Evolutionary conservation across 441 rosid genomes (phyloP).

Genomic region (Bocquillonia castaneifolia): DNA sequence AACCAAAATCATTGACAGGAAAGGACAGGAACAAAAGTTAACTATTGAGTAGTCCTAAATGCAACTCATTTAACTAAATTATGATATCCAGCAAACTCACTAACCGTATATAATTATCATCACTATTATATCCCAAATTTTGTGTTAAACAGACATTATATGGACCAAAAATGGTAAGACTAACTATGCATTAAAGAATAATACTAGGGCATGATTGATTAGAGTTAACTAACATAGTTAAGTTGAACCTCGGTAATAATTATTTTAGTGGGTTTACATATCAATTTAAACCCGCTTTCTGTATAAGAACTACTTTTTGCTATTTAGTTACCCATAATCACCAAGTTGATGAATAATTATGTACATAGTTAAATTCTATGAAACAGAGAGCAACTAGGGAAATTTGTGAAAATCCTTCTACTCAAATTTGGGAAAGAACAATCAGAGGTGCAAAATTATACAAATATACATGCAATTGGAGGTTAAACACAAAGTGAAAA

Average conservation of each 20-base stretch:
- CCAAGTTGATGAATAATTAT: conserved; percentile 2
- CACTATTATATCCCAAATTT: background rate
- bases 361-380: background rate
- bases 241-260: background rate
- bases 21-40: background rate
- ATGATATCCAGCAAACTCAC: background rate
- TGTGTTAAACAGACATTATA: background rate
- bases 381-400: background rate
- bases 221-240: background rate
- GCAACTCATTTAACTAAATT: background rate
- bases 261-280: background rate
- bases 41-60: background rate
- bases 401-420: background rate
- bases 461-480: background rate
- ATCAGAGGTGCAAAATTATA: background rate
- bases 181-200: background rate
- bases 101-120: background rate
- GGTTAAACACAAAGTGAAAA: background rate
- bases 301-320: background rate
- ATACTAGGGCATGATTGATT: background rate
- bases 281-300: background rate
- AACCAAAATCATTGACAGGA: background rate
- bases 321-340: background rate
- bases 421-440: conserved; percentile 1
- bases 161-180: background rate